Base-by-base conservation (phyloP, 2,329 filamentous ascomycete genomes). In the Aspergillus piperis region DNA sequence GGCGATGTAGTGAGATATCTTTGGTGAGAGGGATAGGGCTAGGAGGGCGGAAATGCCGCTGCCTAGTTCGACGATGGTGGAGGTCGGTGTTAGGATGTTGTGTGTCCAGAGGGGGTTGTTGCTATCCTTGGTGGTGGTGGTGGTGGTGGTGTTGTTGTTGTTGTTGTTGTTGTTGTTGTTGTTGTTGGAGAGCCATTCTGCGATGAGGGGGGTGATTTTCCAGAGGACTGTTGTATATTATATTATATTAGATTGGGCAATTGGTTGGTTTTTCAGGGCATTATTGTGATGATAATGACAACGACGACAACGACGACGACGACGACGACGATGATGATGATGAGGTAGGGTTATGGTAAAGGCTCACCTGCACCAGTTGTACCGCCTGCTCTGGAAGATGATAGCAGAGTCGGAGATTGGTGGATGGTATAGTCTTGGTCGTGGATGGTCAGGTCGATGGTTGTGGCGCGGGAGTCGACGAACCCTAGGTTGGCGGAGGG, bases 181-280 rank as follows among this genome's bases (percentile, higher is more conserved):
- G 3, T 60, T 55, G 4, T 83, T 82, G 36, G 87, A 82, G 49
- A 98, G 83, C 92, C 92, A 98, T 65, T 86, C 81, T 21, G 93
- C 91, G 71, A 98, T 88, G 48, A 87, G 81, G 8, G 93, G 92
- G 0, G 92, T 94, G 66, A 96, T 89, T 75, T 90, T 92, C 95
- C 95, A 99, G 8, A 98, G 81, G 17, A 96, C 92, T 90, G 60
- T 50, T 17, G 13, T 10, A 30, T 27, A 50, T 21, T 6, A 25
- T 27, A 27, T 27, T 8, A 27, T 7, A 8, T 27, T 8, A 27
- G 7, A 27, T 27, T 8, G 25, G 25, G 23, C 23, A 25, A 53
- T 44, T 49, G 8, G 27, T 17, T 53, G 25, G 44, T 42, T 54
- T 61, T 32, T 53, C 60, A 5, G 1, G 23, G 23, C 62, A 53